A percentile compares a stretch with the other conserved stretches of the same genome.
Evolutionary conservation across 352 stramenopile genomes (phyloP).

Genomic region (Pythium brassicae): DNA sequence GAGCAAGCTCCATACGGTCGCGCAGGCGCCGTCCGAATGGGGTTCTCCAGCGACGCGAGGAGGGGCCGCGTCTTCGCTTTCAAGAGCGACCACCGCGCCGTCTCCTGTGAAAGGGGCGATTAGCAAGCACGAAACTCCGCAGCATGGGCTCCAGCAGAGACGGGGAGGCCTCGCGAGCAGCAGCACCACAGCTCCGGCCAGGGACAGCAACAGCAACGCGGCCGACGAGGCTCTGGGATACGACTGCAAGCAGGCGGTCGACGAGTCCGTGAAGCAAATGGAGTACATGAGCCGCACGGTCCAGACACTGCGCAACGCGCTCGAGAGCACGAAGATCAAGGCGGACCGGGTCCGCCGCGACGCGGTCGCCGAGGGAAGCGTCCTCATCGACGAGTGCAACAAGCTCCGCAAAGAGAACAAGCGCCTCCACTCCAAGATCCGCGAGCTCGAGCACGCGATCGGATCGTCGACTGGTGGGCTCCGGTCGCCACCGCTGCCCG

Average conservation of each 20-base stretch:
- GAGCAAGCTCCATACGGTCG: not conserved
- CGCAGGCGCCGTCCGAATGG: not conserved
- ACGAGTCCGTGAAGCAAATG: constrained; percentile 75
- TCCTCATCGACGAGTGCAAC: constrained; percentile 81
- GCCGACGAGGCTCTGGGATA: constrained; percentile 56
- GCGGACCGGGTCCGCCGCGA: constrained; percentile 63
- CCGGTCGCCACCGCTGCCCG: constrained; percentile 3
- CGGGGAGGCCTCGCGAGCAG: not conserved
- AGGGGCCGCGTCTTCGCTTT: not conserved
- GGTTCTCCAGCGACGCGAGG: constrained; percentile 5
- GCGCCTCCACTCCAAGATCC: constrained; percentile 49
- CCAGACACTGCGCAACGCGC: constrained; percentile 44
- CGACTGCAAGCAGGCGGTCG: constrained; percentile 70
- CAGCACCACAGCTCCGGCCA: not conserved
- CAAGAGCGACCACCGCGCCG: constrained; percentile 8
- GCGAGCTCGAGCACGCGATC: constrained; percentile 49
- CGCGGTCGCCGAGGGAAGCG: constrained; percentile 68
- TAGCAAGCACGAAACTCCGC: not conserved
- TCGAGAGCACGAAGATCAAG: constrained; percentile 71
- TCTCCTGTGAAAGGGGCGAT: constrained; percentile 6
- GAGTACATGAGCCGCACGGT: constrained; percentile 81
- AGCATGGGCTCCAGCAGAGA: not conserved
- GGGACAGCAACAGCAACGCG: constrained; percentile 5
- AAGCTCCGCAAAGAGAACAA: constrained; percentile 76
- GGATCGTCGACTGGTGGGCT: constrained; percentile 7